Evolutionary conservation across 1,139 yeast genomes (phyloP), one percentile per base, ranked within the genome.

Genomic region (Yamadazyma siamensis): DNA sequence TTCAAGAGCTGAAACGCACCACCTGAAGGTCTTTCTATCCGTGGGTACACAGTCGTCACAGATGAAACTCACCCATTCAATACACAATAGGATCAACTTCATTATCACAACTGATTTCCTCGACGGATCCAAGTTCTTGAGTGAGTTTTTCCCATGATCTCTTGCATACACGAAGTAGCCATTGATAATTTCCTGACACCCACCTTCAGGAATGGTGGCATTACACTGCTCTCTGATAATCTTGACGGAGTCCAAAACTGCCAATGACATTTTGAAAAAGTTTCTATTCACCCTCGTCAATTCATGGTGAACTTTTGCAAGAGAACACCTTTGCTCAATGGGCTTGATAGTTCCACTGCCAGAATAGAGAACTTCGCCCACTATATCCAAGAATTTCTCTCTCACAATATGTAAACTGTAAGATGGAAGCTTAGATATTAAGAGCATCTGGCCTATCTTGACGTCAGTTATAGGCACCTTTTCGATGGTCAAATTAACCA

Each of bases 1-100:
- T 54, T 91, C 98, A 44, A 91, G 68, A 0, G 98, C 97, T 11
- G 86, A 71, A 14, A 91, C 97, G 59, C 96, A 87, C 96, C 96
- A 91, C 47, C 95, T 69, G 53, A 91, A 91, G 0, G 97, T 91
- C 48, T 80, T 84, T 34, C 84, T 72, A 47, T 89, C 97, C 0
- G 95, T 83, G 0, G 96, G 95, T 13, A 80, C 80, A 61, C 98
- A 91, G 49, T 89, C 97, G 56, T 91, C 97, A 44, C 94, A 86
- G 22, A 91, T 79, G 50, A 87, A 89, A 37, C 88, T 76, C 6
- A 91, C 83, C 98, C 98, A 91, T 36, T 84, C 94, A 32, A 88
- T 78, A 26, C 94, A 77, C 38, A 88, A 59, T 37, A 79, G 79
- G 21, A 89, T 79, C 52, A 91, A 71, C 43, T 79, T 76, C 64